Base-by-base conservation (phyloP, 345 rosid genomes). In the Lumnitzera racemosa region DNA sequence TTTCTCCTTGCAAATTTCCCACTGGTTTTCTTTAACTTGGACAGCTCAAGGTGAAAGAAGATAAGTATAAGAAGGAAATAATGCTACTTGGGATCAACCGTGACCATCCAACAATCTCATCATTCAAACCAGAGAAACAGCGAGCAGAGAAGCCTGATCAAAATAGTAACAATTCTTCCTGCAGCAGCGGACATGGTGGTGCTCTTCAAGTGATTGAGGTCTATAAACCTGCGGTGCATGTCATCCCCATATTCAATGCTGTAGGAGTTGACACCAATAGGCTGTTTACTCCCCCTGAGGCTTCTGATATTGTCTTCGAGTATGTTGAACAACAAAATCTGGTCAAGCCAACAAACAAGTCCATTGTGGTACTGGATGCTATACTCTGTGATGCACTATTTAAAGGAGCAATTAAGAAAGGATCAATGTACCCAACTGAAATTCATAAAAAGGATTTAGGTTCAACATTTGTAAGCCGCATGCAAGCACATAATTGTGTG, bases 321-420 rank as follows among this genome's bases (percentile, higher is more conserved):
- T 94, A 88, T 67, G 29, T 88, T 5, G 97, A 90, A 76, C 85
- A 94, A 67, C 86, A 88, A 73, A 83, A 83, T 72, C 75, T 86
- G 59, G 95, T 94, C 53, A 94, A 86, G 70, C 83, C 79, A 47
- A 74, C 83, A 46, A 57, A 84, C 72, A 90, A 76, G 76, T 75
- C 97, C 59, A 57, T 63, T 56, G 85, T 90, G 59, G 81, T 94
- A 49, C 66, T 94, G 78, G 95, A 94, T 79, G 80, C 97, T 43
- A 70, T 72, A 24, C 61, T 94, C 60, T 90, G 99, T 46, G 99
- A 94, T 67, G 77, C 95, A 51, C 78, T 94, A 59, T 88, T 81
- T 78, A 94, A 94, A 74, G 99, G 99, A 74, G 83, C 97, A 51
- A 80, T 94, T 27, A 94, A 94, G 77, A 94, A 94, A 71, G 99